Conservation (phyloP, 2,329 filamentous ascomycete genomes). For the Botrytis pseudocinerea region DNA sequence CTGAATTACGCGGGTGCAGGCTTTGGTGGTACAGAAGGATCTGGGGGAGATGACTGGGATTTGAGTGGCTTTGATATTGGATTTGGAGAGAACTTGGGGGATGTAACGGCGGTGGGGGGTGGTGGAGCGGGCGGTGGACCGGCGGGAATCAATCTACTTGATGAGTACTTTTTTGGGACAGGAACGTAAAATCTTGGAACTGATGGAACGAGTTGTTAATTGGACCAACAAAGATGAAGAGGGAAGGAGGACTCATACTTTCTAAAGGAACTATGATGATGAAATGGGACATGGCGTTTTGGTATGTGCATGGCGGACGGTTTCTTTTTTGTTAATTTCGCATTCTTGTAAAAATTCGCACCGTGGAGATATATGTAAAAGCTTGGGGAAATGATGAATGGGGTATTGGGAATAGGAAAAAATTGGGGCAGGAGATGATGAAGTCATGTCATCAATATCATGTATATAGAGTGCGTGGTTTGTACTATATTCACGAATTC, state of each 20-base stretch:
- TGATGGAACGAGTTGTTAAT: neutral
- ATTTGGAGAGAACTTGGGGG: conserved; percentile 32
- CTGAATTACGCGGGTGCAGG: conserved; percentile 29
- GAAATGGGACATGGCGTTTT: neutral
- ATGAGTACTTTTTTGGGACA: conserved; percentile 55
- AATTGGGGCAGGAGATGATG: neutral
- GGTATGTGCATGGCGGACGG: neutral
- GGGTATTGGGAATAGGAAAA: neutral
- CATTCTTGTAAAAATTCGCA: neutral
- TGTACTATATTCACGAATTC: neutral
- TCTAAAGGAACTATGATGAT: neutral
- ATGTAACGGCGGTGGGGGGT: conserved; percentile 34
- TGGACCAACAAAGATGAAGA: neutral
- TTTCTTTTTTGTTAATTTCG: neutral
- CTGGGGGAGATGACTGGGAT: conserved; percentile 25
- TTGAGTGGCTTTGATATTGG: conserved; percentile 23
- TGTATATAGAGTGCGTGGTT: neutral
- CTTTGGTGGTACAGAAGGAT: conserved; percentile 26
- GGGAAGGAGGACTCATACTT: neutral
- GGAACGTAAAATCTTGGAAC: conserved; percentile 37
- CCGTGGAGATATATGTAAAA: neutral
- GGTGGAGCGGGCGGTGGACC: conserved; percentile 32
- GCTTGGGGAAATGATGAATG: neutral
- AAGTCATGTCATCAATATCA: neutral
- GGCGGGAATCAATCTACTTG: conserved; percentile 48